Evolutionary conservation across 108 stramenopile genomes (phyloP), one percentile per base, ranked within the genome.

Genomic region (Aureococcus anophagefferens): DNA sequence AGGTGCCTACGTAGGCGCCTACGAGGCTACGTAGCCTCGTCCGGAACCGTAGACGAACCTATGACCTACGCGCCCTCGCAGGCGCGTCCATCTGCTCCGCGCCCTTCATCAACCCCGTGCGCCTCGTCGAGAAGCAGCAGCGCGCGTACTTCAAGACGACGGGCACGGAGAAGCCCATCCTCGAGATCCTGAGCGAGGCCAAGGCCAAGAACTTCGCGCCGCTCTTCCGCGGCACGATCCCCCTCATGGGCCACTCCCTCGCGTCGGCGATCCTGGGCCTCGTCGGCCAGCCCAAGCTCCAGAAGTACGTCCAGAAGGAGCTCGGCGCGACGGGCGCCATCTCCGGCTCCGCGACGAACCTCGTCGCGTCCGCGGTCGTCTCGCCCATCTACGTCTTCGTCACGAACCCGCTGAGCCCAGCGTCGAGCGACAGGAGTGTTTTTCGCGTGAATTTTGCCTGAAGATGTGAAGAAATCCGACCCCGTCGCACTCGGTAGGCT

Each of bases 101-200:
- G 35, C 89, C 89, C 14, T 93, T 93, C 71, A 93, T 93, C 79
- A 93, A 93, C 69, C 92, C 92, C 62, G 91, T 94, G 69, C 89
- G 93, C 33, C 91, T 94, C 90, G 91, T 94, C 81, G 93, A 94
- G 79, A 94, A 94, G 87, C 93, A 94, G 75, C 93, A 94, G 72
- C 89, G 93, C 40, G 90, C 90, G 35, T 90, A 82, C 81, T 91
- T 91, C 77, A 91, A 91, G 78, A 81, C 83, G 64, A 91, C 92
- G 0, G 92, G 92, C 13, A 82, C 85, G 31, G 76, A 81, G 70
- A 93, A 93, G 75, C 90, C 90, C 63, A 91, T 93, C 73, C 78
- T 77, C 74, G 92, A 93, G 46, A 93, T 93, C 75, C 44, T 93
- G 62, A 77, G 76, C 36, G 92, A 93, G 75, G 78, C 86, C 35